A percentile compares a stretch with the other conserved stretches of the same genome.
Conservation (phyloP, 345 rosid genomes). For the Leavenworthia alabamica region DNA sequence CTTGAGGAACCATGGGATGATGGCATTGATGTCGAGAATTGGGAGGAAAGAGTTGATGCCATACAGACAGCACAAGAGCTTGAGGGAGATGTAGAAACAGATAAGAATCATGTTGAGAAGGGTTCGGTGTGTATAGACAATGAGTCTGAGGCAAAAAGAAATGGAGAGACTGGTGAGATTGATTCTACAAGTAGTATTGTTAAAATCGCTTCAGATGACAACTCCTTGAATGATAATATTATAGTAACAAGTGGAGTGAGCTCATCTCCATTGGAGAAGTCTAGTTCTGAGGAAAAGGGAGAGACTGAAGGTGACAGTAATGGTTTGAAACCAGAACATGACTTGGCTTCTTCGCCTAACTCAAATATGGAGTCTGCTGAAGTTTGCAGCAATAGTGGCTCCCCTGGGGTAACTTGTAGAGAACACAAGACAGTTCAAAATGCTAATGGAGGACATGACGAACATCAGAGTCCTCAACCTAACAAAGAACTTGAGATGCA, state of each 20-base stretch:
- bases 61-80: conserved; percentile 7
- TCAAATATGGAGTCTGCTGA: conserved; percentile 30
- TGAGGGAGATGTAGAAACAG: conserved; percentile 17
- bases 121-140: conserved; percentile 11
- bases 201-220: conserved; percentile 2
- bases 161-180: background rate
- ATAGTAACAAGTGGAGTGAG: background rate
- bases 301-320: conserved; percentile 19
- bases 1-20: background rate
- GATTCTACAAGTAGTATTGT: background rate
- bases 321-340: conserved; percentile 21
- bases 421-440: conserved; percentile 1
- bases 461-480: conserved; percentile 6
- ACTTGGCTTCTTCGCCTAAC: conserved; percentile 15
- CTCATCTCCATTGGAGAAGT: conserved; percentile 15
- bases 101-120: conserved; percentile 12
- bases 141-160: conserved; percentile 9
- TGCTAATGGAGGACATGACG: conserved; percentile 14
- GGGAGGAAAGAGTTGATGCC: conserved; percentile 27
- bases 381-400: conserved; percentile 19
- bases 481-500: conserved; percentile 19
- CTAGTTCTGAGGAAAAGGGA: conserved; percentile 26
- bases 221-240: background rate
- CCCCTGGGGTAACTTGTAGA: conserved; percentile 4
- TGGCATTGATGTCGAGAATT: conserved; percentile 15